phyloP scores from a whole-genome alignment of 2,329 filamentous ascomycete genomes.

The Rachicladosporium sp. region DNA sequence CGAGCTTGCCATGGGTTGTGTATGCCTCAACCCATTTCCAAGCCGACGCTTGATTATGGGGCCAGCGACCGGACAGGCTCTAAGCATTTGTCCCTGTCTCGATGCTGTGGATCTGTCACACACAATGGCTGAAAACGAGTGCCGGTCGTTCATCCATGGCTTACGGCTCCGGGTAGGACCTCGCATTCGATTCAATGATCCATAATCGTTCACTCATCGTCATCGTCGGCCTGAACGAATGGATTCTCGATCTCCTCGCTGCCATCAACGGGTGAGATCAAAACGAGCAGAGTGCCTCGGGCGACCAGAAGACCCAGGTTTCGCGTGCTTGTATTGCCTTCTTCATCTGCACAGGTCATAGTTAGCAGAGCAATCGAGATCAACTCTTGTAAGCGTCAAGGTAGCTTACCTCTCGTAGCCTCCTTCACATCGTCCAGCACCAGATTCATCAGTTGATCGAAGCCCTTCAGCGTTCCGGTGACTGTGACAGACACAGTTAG shows the following conservation, averaged over 20 bases:
- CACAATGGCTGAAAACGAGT: too few species aligned
- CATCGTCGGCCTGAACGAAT: constrained; percentile 63
- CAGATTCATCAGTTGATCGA: constrained; percentile 95
- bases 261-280: constrained; percentile 85
- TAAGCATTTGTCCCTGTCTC: too few species aligned
- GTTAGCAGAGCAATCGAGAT: background rate
- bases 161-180: too few species aligned
- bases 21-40: too few species aligned
- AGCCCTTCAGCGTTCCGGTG: constrained; percentile 80
- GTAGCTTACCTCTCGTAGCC: constrained; percentile 67
- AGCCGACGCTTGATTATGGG: too few species aligned
- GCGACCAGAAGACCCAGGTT: constrained; percentile 79
- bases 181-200: too few species aligned
- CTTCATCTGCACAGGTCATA: constrained; percentile 54
- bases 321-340: constrained; percentile 74
- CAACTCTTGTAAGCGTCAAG: too few species aligned
- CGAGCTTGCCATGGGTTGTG: too few species aligned
- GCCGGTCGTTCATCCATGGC: too few species aligned
- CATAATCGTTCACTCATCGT: constrained; percentile 8
- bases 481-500: constrained; percentile 40
- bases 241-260: constrained; percentile 95
- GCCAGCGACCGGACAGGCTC: too few species aligned
- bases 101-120: too few species aligned
- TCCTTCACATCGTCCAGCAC: constrained; percentile 92
- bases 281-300: constrained; percentile 79